Evolutionary conservation across 306 rosid genomes (phyloP), one percentile per base, ranked within the genome.

Genomic region (Prunus padus): DNA sequence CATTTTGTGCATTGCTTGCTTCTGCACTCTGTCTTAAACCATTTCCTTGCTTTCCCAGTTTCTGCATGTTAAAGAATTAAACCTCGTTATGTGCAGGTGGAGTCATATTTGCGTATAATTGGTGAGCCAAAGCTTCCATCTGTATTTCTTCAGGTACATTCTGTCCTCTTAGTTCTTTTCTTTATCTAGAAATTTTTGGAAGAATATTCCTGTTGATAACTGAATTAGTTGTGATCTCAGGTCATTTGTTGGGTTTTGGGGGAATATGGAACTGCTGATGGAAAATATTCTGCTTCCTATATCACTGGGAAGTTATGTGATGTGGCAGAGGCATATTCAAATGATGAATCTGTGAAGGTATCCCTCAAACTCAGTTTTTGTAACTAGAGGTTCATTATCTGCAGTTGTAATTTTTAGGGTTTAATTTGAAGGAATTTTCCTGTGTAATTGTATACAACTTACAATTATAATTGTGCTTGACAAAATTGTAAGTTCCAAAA

Each of bases 91-190:
- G 14, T 85, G 87, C 78, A 95, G 98, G 98, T 87, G 65, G 96
- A 89, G 69, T 92, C 98, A 75, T 95, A 92, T 82, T 84, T 95
- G 86, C 88, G 73, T 68, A 89, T 95, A 78, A 74, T 90, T 73
- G 96, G 84, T 63, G 97, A 95, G 86, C 97, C 97, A 46, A 92
- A 95, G 91, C 91, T 96, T 83, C 97, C 98, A 13, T 92, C 98
- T 19, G 80, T 85, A 60, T 96, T 96, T 87, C 99, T 92, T 79
- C 98, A 95, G 81, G 98, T 95, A 81, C 76, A 46, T 63, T 62
- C 72, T 64, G 26, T 65, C 71, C 76, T 57, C 46, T 81, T 64
- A 67, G 12, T 25, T 54, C 37, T 40, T 54, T 76, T 42, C 31
- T 57, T 16, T 18, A 52, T 18, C n/a, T n/a, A n/a, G n/a, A n/a